These are phyloP conservation scores for Aspergillus texensis DNA, from an alignment of 2,329 filamentous ascomycete genomes.

Conservation along the genomic window DNA sequence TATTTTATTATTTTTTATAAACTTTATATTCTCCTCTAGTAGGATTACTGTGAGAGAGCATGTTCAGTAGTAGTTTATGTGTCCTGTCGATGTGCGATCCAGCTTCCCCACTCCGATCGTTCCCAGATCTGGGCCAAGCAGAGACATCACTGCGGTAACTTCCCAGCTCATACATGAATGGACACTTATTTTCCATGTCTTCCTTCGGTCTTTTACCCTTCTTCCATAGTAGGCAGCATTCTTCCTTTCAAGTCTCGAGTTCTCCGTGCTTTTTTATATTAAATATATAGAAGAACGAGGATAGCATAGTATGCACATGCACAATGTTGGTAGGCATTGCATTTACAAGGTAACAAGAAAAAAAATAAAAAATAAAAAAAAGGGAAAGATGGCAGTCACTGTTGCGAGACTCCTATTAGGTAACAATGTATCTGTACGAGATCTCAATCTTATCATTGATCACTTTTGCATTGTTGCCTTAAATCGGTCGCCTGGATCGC, in stretches of 20 bases:
- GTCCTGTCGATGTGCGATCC: constrained; percentile 23
- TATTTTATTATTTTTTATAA: not conserved
- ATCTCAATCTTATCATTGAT: constrained; percentile 3
- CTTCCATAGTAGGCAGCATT: not conserved
- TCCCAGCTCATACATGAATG: constrained; percentile 1
- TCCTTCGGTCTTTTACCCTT: not conserved
- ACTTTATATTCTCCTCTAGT: not conserved
- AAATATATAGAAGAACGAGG: not conserved
- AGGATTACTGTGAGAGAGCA: constrained; percentile 4
- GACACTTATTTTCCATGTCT: not conserved
- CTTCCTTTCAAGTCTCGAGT: not conserved
- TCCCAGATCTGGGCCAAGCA: constrained; percentile 26
- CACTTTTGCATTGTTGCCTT: constrained; percentile 1
- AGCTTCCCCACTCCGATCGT: constrained; percentile 26
- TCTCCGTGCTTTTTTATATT: not conserved
- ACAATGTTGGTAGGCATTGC: not conserved
- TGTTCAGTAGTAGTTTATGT: constrained; percentile 6
- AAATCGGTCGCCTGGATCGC: not conserved
- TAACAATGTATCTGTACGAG: not conserved
- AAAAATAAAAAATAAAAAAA: not conserved
- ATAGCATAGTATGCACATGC: not conserved
- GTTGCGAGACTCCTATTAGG: not conserved
- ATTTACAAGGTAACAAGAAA: not conserved
- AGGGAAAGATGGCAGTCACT: not conserved
- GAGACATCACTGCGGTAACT: constrained; percentile 8